Evolutionary conservation across 164 flowering plant genomes (phyloP).

Genomic region (Malania oleifera): DNA sequence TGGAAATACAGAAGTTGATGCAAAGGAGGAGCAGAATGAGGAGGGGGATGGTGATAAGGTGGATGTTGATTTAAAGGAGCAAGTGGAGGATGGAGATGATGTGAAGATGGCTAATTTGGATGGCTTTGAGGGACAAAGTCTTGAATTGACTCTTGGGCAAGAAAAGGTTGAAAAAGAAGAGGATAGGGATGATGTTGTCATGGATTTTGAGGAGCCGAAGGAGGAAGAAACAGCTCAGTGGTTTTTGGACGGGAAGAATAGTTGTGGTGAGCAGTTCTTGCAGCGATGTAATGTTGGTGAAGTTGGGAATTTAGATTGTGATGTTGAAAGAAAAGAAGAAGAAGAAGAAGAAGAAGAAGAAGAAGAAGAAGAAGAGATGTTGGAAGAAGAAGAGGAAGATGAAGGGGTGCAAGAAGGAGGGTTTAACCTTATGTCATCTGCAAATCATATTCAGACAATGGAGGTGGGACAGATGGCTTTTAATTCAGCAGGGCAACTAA

Average conservation of each 20-base stretch:
- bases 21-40: background rate
- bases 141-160: constrained; percentile 43
- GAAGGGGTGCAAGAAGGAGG: constrained; percentile 23
- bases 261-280: constrained; percentile 26
- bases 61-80: background rate
- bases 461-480: constrained; percentile 33
- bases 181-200: constrained; percentile 24
- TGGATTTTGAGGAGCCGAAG: constrained; percentile 43
- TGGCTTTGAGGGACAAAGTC: constrained; percentile 29
- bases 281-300: constrained; percentile 37
- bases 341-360: constrained; percentile 23
- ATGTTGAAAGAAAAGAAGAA: constrained; percentile 20
- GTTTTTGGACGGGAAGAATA: constrained; percentile 32
- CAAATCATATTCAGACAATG: constrained; percentile 45
- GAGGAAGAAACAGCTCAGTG: constrained; percentile 31
- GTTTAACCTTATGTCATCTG: constrained; percentile 32
- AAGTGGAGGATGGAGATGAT: constrained; percentile 7
- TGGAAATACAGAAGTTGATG: background rate
- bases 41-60: no score
- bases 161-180: constrained; percentile 27
- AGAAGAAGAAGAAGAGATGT: constrained; percentile 15
- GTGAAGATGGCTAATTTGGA: constrained; percentile 3
- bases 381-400: constrained; percentile 19
- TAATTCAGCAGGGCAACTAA: constrained; percentile 28
- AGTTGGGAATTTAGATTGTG: constrained; percentile 18